Evolutionary conservation across 2,329 filamentous ascomycete genomes (phyloP), one percentile per base, ranked within the genome.

Genomic region (Cryphonectria naterciae): DNA sequence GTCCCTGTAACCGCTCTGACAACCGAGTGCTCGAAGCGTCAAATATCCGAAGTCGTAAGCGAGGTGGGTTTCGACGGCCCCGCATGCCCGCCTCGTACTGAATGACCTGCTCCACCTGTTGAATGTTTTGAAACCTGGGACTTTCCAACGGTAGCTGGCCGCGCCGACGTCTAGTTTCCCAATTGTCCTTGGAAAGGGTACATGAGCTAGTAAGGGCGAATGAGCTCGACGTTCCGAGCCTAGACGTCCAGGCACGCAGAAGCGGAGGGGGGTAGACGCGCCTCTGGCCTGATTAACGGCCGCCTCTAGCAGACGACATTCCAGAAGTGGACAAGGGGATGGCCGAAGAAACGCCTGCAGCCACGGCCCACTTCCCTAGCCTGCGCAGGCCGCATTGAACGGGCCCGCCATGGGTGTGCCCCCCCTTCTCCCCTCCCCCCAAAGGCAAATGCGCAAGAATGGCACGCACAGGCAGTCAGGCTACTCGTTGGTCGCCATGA

Each of bases 271-370:
- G 56, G 32, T 41, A 68, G 66, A 52, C 56, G 66, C 56, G 66
- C 56, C 39, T 62, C 69, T 67, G 67, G 41, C 35, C 58, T 46
- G 61, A 58, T 62, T 43, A 43, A 72, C 56, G 65, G 65, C 46
- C 67, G 49, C 49, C 46, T 52, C 43, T 32, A 68, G 54, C 58
- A 63, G 67, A 70, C 68, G 69, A 71, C 60, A 60, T 68, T 65
- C 69, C 71, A 54, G 35, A 70, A 68, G 25, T 49, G 60, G 64
- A 54, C 62, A 70, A 68, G 69, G 58, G 65, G 49, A 46, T 8
- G 65, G 41, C 65, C 62, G 54, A 68, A 65, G 65, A 68, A 65
- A 73, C 66, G 63, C 71, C 71, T 73, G 71, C 69, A 69, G 66
- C 66, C 71, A 72, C 67, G 52, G 66, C 66, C 63, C 67, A 67